These are phyloP conservation scores for Lolium rigidum DNA, from an alignment of 176 grass and related monocot genomes.

Conservation along the genomic window DNA sequence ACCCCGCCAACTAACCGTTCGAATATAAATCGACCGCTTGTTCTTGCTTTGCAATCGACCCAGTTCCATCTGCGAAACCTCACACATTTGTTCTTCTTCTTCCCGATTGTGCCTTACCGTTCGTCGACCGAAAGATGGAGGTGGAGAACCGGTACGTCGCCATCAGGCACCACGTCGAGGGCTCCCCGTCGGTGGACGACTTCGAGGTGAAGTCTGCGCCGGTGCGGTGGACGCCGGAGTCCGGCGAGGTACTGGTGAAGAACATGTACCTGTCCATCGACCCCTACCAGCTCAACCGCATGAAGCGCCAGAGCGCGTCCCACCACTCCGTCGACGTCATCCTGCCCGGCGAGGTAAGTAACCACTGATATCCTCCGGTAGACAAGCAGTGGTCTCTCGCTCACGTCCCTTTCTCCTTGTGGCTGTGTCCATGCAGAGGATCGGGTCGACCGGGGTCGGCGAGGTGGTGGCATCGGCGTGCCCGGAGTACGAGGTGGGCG, in stretches of 20 bases:
- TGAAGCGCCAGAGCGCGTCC: constrained; percentile 55
- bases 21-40: not conserved
- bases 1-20: not conserved
- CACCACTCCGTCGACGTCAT: constrained; percentile 42
- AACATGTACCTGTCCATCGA: constrained; percentile 70
- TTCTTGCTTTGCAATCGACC: not conserved
- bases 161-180: constrained; percentile 52
- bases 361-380: not conserved
- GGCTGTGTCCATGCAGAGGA: constrained; percentile 38
- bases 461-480: constrained; percentile 57
- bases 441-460: constrained; percentile 46
- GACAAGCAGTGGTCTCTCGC: not conserved
- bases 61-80: not conserved
- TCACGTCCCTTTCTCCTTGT: not conserved
- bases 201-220: constrained; percentile 47
- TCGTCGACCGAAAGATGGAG: constrained; percentile 35
- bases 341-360: constrained; percentile 57
- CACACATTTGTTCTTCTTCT: no score
- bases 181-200: constrained; percentile 51
- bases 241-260: constrained; percentile 51
- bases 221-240: constrained; percentile 28
- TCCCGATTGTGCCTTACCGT: not conserved
- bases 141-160: constrained; percentile 48
- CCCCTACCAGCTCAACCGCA: constrained; percentile 75
- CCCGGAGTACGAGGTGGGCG: constrained; percentile 40